Conservation (phyloP, 768 basidiomycete genomes). For the Leucosporidium yakuticum region DNA sequence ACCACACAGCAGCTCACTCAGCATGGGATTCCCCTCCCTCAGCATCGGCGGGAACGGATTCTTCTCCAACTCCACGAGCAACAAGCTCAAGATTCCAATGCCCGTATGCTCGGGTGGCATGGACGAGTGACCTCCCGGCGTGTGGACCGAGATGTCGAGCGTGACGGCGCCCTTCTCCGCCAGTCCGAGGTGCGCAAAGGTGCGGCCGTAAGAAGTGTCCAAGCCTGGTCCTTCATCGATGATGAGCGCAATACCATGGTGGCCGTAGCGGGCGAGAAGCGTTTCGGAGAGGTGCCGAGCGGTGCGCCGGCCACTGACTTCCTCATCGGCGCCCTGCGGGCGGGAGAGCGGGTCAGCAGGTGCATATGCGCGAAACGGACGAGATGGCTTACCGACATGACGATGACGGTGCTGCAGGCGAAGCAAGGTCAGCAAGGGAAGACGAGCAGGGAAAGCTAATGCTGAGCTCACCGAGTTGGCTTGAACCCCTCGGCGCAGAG, state of each 20-base stretch:
- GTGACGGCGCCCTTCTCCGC: slow-evolving; percentile 57
- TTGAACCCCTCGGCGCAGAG: slow-evolving; percentile 59
- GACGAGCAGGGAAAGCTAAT: no score
- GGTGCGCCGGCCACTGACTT: slow-evolving; percentile 46
- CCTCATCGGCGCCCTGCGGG: slow-evolving; percentile 62
- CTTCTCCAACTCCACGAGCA: slow-evolving; percentile 63
- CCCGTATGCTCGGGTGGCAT: slow-evolving; percentile 71
- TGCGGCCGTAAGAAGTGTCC: slow-evolving; percentile 38
- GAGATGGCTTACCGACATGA: slow-evolving; percentile 28
- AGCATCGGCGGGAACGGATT: slow-evolving; percentile 51
- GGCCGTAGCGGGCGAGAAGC: slow-evolving; percentile 60
- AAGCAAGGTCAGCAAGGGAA: no score
- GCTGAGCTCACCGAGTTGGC: slow-evolving; percentile 56
- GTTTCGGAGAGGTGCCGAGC: slow-evolving; percentile 46
- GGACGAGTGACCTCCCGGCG: slow-evolving; percentile 78
- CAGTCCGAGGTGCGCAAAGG: slow-evolving; percentile 42
- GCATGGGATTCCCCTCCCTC: slow-evolving; percentile 37
- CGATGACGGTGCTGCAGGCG: slow-evolving; percentile 37
- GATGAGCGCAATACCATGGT: slow-evolving; percentile 65
- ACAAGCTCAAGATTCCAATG: slow-evolving; percentile 70
- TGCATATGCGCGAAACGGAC: neutral
- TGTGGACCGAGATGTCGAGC: slow-evolving; percentile 57
- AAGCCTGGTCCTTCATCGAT: slow-evolving; percentile 74
- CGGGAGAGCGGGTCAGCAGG: neutral
- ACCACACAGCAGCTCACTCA: slow-evolving; percentile 55